A percentile compares a stretch with the other conserved stretches of the same genome.
Evolutionary conservation across 192 early-diverging fungal genomes (phyloP).

Genomic region (Rhizoclosmatium sp.): DNA sequence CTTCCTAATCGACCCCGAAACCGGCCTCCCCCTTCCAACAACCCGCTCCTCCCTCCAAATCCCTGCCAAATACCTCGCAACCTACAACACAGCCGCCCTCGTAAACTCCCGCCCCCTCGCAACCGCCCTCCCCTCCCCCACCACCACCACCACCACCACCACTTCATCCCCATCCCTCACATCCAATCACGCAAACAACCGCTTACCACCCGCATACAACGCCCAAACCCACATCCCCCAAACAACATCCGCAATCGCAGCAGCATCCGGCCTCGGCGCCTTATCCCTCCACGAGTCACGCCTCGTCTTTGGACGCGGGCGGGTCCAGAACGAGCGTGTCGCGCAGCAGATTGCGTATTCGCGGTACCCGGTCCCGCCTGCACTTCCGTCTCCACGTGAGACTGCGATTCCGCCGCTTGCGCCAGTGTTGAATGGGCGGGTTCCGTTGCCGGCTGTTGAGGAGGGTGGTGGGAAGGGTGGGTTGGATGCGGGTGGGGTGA

Average conservation of each 20-base stretch:
- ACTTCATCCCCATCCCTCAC: background rate
- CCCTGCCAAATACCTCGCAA: constrained; percentile 23
- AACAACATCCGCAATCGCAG: background rate
- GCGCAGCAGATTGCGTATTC: background rate
- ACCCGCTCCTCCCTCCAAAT: background rate
- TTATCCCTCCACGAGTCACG: background rate
- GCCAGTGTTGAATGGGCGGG: background rate
- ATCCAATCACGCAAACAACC: background rate
- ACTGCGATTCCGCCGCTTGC: background rate
- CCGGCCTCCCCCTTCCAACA: background rate
- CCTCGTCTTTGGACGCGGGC: background rate
- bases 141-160: background rate
- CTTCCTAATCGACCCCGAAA: constrained; percentile 17
- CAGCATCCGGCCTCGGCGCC: background rate
- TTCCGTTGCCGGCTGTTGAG: background rate
- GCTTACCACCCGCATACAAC: background rate
- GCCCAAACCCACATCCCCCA: background rate
- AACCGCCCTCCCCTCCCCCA: background rate
- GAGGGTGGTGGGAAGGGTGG: background rate
- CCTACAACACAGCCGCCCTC: constrained; percentile 20
- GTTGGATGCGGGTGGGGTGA: background rate
- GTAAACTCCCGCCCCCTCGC: constrained; percentile 31
- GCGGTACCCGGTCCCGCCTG: background rate
- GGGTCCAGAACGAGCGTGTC: background rate
- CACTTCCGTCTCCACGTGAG: background rate